Conservation (phyloP, 306 rosid species). For the Cucumis melo region DNA sequence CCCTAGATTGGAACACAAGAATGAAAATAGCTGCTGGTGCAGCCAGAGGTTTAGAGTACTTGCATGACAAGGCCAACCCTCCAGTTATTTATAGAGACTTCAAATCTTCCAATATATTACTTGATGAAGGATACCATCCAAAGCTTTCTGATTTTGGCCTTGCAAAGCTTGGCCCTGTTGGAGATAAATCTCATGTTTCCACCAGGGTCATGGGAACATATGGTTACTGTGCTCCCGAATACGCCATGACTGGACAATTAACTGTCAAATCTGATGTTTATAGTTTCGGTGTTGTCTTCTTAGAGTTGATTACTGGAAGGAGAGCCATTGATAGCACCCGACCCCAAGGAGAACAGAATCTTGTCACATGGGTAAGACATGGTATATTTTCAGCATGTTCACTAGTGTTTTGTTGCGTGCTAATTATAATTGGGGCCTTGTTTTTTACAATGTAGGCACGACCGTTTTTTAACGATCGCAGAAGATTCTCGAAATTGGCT, state of each 20-base stretch:
- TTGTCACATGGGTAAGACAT: constrained; percentile 63
- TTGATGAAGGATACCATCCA: constrained; percentile 74
- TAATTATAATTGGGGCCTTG: constrained; percentile 4
- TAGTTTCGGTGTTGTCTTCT: constrained; percentile 81
- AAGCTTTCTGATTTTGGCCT: constrained; percentile 94
- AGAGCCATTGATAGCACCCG: constrained; percentile 62
- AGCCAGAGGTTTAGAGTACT: constrained; percentile 72
- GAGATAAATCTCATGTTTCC: constrained; percentile 87
- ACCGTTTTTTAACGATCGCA: constrained; percentile 72
- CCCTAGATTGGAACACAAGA: constrained; percentile 81
- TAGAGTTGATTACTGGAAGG: constrained; percentile 83
- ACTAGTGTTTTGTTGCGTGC: not conserved
- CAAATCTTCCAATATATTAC: constrained; percentile 81
- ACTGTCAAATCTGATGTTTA: constrained; percentile 85
- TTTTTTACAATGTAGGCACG: constrained; percentile 49
- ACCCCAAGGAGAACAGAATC: constrained; percentile 88
- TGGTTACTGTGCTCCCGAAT: constrained; percentile 90
- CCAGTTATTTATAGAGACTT: constrained; percentile 87
- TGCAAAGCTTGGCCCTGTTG: constrained; percentile 89
- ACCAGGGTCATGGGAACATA: constrained; percentile 94
- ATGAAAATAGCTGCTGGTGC: constrained; percentile 92
- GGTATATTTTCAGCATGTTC: not conserved
- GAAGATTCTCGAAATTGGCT: constrained; percentile 68
- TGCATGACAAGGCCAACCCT: constrained; percentile 87
- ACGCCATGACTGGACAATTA: constrained; percentile 90